Percentiles rank a stretch among this genome's conserved stretches.
phyloP scores from a whole-genome alignment of 352 stramenopile genomes.

The Pelagophyceae sp. region DNA sequence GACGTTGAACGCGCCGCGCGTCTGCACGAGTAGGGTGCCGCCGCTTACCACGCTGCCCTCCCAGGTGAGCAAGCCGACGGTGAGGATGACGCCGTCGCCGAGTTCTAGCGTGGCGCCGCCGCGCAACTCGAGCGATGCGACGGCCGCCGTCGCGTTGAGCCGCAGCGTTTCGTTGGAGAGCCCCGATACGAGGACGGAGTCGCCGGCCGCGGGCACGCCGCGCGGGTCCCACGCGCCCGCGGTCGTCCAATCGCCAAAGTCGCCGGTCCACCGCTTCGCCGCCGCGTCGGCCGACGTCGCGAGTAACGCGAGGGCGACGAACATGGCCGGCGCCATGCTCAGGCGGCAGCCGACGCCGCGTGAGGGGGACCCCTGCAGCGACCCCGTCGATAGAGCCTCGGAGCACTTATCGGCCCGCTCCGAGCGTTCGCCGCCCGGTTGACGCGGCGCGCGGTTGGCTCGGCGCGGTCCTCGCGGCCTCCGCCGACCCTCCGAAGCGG shows the following conservation, averaged over 20 bases:
- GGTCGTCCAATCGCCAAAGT: not conserved
- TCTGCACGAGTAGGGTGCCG: not conserved
- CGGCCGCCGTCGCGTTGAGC: not conserved
- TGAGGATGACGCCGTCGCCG: not conserved
- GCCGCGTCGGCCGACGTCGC: not conserved
- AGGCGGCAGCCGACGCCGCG: too few relatives aligned
- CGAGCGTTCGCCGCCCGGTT: too few relatives aligned
- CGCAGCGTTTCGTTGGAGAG: not conserved
- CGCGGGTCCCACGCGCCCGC: not conserved
- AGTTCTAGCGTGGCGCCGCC: not conserved
- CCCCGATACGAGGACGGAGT: not conserved
- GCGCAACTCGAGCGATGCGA: not conserved
- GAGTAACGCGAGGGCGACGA: not conserved
- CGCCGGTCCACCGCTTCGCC: not conserved
- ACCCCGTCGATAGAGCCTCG: too few relatives aligned
- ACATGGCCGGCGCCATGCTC: too few relatives aligned
- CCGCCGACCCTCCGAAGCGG: too few relatives aligned
- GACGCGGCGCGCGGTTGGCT: too few relatives aligned
- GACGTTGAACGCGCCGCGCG: not conserved
- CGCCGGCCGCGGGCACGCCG: not conserved
- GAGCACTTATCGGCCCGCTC: too few relatives aligned
- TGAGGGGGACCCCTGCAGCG: too few relatives aligned
- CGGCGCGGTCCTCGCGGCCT: too few relatives aligned
- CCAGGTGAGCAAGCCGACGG: not conserved
- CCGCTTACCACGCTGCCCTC: not conserved